Base-by-base conservation (phyloP, 2,329 filamentous ascomycete genomes). In the Ophiostoma australiae region DNA sequence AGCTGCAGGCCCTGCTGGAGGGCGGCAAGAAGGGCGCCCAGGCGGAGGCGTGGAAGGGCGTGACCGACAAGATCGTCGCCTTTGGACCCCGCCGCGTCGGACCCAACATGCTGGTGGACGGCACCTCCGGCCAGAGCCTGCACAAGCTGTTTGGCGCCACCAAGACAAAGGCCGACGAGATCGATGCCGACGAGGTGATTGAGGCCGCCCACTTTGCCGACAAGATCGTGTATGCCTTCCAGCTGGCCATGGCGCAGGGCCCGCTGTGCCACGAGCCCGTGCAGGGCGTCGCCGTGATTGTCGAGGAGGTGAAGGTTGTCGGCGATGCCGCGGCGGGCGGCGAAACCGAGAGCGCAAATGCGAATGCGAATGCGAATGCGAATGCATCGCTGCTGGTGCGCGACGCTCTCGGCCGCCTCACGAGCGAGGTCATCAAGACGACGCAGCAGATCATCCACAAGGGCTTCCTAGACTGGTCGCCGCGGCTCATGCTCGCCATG, bases 401-500 rank as follows among this genome's bases (percentile, higher is more conserved):
- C 17, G 89, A 93, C 75, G 88, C 86, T 69, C 83, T 93, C 20
- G 91, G 91, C 76, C 90, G 94, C 2, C 83, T 98, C 0, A 98
- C 94, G 0, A 93, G 95, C 73, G 95, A 98, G 81, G 88, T 97
- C 65, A 97, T 99, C 82, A 93, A 93, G 79, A 90, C 91, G 0
- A 89, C 94, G 23, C 92, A 94, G 75, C 89, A 92, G 66, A 87
- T 90, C n/a, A 93, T 99, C 73, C 87, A 90, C 69, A 84, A 90
- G 74, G 94, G 90, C 31, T 97, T 98, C 83, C 84, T 97, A 23
- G 95, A 98, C 83, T 99, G 95, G 95, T 94, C 91, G 55, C 92
- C 95, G 0, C 89, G 95, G n/a, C 87, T 99, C 75, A 88, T 98
- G 82, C 88, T 99, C 65, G 95, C 95, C 69, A 98, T 98, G 93